phyloP scores from a whole-genome alignment of 2,329 filamentous ascomycete species.

The Chaetomiaceae sp. region DNA sequence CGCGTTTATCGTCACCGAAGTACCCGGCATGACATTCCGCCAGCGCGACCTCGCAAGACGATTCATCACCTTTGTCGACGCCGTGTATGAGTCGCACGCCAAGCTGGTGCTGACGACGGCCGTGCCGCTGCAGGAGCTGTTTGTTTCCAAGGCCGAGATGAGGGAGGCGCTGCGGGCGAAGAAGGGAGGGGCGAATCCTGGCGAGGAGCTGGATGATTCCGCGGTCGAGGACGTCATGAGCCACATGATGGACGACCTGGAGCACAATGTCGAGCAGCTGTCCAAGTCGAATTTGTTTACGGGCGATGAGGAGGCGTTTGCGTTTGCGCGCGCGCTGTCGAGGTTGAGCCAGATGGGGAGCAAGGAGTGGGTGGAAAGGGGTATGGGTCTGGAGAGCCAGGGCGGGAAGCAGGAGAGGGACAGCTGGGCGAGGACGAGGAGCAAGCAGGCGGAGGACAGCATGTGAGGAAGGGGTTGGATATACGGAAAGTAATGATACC shows the following conservation, averaged over 20 bases:
- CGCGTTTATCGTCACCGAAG: conserved; percentile 84
- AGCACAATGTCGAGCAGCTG: conserved; percentile 76
- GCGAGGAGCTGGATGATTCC: conserved; percentile 39
- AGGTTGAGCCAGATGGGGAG: conserved; percentile 90
- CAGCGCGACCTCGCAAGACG: conserved; percentile 83
- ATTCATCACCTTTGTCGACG: conserved; percentile 97
- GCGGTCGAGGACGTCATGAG: conserved; percentile 65
- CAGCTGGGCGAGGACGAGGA: conserved; percentile 61
- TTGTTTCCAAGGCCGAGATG: conserved; percentile 70
- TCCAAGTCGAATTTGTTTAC: conserved; percentile 85
- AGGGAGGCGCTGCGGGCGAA: conserved; percentile 49
- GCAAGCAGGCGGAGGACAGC: conserved; percentile 63
- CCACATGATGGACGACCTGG: conserved; percentile 81
- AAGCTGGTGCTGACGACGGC: conserved; percentile 91
- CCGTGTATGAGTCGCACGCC: conserved; percentile 87
- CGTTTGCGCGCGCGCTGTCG: conserved; percentile 84
- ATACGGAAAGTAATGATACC: conserved; percentile 4
- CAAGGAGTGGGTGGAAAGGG: conserved; percentile 88
- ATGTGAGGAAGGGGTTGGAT: conserved; percentile 44
- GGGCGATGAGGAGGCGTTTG: conserved; percentile 94
- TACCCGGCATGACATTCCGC: conserved; percentile 85
- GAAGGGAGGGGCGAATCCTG: conserved; percentile 36
- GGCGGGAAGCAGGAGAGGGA: conserved; percentile 64
- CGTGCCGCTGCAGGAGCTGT: conserved; percentile 79
- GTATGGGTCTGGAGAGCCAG: conserved; percentile 59